Evolutionary conservation across 345 rosid genomes (phyloP).

Genomic region (Durio zibethinus): DNA sequence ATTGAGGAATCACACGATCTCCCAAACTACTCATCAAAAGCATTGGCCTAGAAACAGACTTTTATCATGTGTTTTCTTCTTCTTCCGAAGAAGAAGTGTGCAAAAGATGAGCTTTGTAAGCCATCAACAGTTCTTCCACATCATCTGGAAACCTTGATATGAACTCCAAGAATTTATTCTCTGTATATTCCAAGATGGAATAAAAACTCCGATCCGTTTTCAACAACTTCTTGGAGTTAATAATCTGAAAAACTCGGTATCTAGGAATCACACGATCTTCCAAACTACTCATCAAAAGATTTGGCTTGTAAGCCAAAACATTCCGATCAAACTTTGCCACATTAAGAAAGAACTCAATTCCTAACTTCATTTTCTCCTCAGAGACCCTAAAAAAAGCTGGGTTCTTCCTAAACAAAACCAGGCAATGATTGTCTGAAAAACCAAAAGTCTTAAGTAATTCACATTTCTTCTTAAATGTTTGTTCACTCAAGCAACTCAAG

Average conservation of each 20-base stretch:
- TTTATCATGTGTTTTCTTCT: not conserved
- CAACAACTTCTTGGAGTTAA: constrained; percentile 27
- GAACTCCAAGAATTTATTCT: constrained; percentile 28
- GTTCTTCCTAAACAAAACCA: constrained; percentile 26
- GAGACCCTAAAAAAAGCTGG: constrained; percentile 28
- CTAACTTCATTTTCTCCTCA: constrained; percentile 28
- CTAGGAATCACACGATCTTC: constrained; percentile 37
- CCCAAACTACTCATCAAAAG: no score
- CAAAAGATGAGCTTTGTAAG: constrained; percentile 25
- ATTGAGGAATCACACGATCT: no score
- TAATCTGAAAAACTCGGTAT: constrained; percentile 26
- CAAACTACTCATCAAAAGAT: constrained; percentile 23
- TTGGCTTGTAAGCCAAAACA: constrained; percentile 18
- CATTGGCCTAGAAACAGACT: no score
- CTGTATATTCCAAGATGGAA: not conserved
- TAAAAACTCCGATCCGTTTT: constrained; percentile 18
- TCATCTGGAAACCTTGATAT: constrained; percentile 25
- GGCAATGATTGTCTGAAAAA: constrained; percentile 24
- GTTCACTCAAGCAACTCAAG: constrained; percentile 24
- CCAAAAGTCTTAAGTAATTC: constrained; percentile 25
- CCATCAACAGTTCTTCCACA: constrained; percentile 27
- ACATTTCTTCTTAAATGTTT: constrained; percentile 22
- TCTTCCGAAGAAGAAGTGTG: not conserved
- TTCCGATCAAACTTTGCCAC: constrained; percentile 20
- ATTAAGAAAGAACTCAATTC: constrained; percentile 29